Base-by-base conservation (phyloP, 805 yeast genomes). In the Yarrowia sp. region DNA sequence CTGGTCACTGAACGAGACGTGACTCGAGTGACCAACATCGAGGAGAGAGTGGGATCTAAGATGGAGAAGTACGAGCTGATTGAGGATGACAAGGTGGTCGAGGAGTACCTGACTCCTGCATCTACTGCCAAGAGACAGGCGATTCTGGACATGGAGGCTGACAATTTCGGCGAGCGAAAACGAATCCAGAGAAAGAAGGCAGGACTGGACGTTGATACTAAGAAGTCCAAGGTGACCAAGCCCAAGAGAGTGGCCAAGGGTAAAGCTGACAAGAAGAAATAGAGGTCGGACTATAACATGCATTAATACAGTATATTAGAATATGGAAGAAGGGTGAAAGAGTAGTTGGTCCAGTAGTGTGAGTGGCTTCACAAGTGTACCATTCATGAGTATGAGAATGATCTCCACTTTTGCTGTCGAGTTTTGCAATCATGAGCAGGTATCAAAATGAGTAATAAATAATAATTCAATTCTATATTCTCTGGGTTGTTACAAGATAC, bases 101-200 rank as follows among this genome's bases (percentile, higher is more conserved):
- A 89, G 70, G 84, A 86, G 56, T 86, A 92, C 1, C 81, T 95
- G 70, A 87, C 85, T 67, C 82, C 83, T 55, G 88, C 90, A 1
- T 87, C 93, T 40, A 85, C 84, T 42, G 98, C 98, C 19, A 92
- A 91, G 79, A 84, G 97, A 72, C 97, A 93, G 76, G 90, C 97
- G 2, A 76, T 89, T 67, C 86, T 94, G 90, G 97, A 91, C 44
- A 92, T 95, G 97, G 98, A 94, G 70, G 86, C 85, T 70, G 97
- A 91, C 70, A 85, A 86, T 20, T 94, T 93, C 76, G 97, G 98
- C 13, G 96, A 91, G 73, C 84, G 84, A 72, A 82, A 81, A 70
- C 82, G 80, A 73, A 83, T 79, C 49, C 85, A 86, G 71, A 84
- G 81, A 73, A 77, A 76, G 58, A 84, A 83, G 75, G 70, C 72